Evolutionary conservation across 352 stramenopile genomes (phyloP).

Genomic region (Phytophthora europaea): DNA sequence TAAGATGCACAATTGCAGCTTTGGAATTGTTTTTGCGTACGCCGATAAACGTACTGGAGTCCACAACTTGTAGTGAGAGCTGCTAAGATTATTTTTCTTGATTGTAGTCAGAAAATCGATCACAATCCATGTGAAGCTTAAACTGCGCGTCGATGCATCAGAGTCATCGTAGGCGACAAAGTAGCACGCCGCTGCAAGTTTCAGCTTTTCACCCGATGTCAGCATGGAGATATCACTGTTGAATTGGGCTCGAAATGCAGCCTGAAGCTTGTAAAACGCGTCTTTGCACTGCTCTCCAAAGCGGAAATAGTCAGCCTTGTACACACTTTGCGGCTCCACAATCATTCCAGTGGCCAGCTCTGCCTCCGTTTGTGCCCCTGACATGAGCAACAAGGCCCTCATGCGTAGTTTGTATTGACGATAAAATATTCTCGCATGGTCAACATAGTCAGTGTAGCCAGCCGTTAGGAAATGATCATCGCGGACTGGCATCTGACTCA

Average conservation of each 20-base stretch:
- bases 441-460: slow-evolving; percentile 63
- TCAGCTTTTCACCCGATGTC: slow-evolving; percentile 33
- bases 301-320: slow-evolving; percentile 83
- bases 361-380: slow-evolving; percentile 65
- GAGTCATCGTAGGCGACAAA: slow-evolving; percentile 65
- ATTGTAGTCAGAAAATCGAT: slow-evolving; percentile 63
- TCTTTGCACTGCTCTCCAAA: slow-evolving; percentile 82
- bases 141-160: slow-evolving; percentile 34
- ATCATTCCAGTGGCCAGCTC: slow-evolving; percentile 85
- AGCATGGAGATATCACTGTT: slow-evolving; percentile 29
- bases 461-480: slow-evolving; percentile 63
- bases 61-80: slow-evolving; percentile 35
- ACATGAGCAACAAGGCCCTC: slow-evolving; percentile 65
- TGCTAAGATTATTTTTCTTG: slow-evolving; percentile 34
- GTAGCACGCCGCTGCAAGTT: slow-evolving; percentile 79
- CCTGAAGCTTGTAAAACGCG: slow-evolving; percentile 60
- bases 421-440: slow-evolving; percentile 57
- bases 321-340: slow-evolving; percentile 61
- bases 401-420: slow-evolving; percentile 75
- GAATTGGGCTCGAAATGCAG: slow-evolving; percentile 63
- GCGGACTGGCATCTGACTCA: slow-evolving; percentile 45
- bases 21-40: slow-evolving; percentile 50
- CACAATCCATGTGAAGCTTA: slow-evolving; percentile 85
- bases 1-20: slow-evolving; percentile 71
- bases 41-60: slow-evolving; percentile 32